Conservation (phyloP, 2,329 filamentous ascomycete species). For the Neonectria ditissima region DNA sequence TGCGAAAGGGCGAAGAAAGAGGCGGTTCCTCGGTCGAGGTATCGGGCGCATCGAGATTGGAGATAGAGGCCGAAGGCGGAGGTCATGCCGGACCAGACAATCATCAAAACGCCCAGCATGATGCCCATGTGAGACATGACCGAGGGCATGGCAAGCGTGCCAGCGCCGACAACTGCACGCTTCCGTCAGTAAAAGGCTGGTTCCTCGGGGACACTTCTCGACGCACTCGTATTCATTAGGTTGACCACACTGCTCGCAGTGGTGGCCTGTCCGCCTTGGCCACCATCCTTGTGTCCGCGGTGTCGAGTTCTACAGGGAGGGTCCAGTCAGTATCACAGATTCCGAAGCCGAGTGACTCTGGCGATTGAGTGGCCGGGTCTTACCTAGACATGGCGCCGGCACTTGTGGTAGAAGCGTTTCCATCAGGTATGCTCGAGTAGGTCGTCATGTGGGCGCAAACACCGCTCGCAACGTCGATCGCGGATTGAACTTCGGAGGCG, state of each 20-base stretch:
- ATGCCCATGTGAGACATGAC: conserved; percentile 97
- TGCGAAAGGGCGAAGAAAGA: conserved; percentile 98
- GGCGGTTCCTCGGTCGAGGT: conserved; percentile 87
- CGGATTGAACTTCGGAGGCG: background rate
- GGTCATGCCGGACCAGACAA: conserved; percentile 90
- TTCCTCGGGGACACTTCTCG: conserved; percentile 13
- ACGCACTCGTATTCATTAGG: conserved; percentile 91
- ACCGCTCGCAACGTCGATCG: conserved; percentile 3
- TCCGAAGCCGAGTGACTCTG: conserved; percentile 16
- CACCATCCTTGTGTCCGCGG: conserved; percentile 77
- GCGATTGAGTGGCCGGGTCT: conserved; percentile 24
- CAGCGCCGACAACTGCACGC: conserved; percentile 85
- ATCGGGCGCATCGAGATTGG: conserved; percentile 91
- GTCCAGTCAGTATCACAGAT: conserved; percentile 29
- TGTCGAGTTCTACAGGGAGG: conserved; percentile 61
- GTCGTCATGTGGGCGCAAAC: conserved; percentile 58
- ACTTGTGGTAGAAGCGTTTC: conserved; percentile 55
- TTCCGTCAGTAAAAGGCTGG: conserved; percentile 36
- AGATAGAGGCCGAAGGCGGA: conserved; percentile 95
- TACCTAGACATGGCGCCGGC: conserved; percentile 64
- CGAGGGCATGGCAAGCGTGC: conserved; percentile 93
- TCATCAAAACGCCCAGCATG: conserved; percentile 82
- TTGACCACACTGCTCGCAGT: conserved; percentile 95
- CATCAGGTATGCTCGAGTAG: conserved; percentile 66
- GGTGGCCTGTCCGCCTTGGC: conserved; percentile 78